Conservation (phyloP, 2,329 filamentous ascomycete species). For the Aspergillus sp. region DNA sequence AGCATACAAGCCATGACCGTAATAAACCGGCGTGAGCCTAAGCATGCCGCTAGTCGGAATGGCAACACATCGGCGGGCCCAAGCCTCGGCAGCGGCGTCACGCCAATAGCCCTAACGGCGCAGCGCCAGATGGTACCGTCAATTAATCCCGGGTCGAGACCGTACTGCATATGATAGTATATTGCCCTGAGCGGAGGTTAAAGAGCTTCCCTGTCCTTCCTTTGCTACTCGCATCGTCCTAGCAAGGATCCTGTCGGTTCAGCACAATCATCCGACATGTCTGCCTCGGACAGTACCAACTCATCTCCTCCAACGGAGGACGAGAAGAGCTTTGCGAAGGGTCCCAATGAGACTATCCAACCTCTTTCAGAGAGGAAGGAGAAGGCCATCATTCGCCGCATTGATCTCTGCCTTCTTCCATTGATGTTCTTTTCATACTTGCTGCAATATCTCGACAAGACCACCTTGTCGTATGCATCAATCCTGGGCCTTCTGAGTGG, state of each 20-base stretch:
- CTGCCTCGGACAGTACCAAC: neutral
- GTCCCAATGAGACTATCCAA: neutral
- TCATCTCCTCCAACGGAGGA: neutral
- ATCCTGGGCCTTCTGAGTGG: conserved; percentile 4
- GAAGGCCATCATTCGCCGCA: conserved; percentile 7
- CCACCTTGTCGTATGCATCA: conserved; percentile 3
- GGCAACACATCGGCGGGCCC: neutral
- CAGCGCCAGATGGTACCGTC: neutral
- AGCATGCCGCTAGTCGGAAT: conserved; percentile 4
- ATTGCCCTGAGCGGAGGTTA: neutral
- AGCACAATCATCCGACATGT: neutral
- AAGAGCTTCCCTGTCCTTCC: neutral
- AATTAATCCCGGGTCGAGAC: neutral
- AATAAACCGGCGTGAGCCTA: neutral
- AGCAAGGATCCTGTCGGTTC: neutral
- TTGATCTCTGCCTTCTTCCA: conserved; percentile 7
- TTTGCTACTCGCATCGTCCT: neutral
- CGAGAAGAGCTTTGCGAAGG: neutral
- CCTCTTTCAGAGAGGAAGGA: neutral
- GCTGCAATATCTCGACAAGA: conserved; percentile 7
- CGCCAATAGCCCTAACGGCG: neutral
- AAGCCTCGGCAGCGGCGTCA: neutral
- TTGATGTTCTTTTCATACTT: conserved; percentile 6
- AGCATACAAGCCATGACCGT: conserved; percentile 1
- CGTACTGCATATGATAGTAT: neutral